A percentile compares a stretch with the other conserved stretches of the same genome.
Conservation (phyloP, 169 alveolate genomes). For the Cryptosporidium tyzzeri region DNA sequence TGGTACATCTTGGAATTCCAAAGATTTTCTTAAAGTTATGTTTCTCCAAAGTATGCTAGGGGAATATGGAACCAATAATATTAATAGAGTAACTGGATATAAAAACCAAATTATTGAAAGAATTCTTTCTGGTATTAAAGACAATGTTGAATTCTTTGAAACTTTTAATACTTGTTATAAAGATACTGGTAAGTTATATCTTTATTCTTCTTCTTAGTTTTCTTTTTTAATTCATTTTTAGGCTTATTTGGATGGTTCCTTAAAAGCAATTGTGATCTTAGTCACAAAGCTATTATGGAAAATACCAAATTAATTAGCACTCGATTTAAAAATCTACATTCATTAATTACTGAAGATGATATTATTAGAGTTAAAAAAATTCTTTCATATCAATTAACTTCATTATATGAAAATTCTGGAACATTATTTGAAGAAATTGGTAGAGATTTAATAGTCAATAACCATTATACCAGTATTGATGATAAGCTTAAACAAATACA, state of each 20-base stretch:
- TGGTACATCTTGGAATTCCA: slow-evolving; percentile 94
- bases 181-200: slow-evolving; percentile 94
- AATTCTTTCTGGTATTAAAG: slow-evolving; percentile 54
- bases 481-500: slow-evolving; percentile 34
- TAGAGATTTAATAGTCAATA: slow-evolving; percentile 30
- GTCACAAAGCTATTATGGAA: slow-evolving; percentile 13
- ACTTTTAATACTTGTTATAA: slow-evolving; percentile 91
- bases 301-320: background rate
- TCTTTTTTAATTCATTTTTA: background rate
- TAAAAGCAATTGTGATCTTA: slow-evolving; percentile 17
- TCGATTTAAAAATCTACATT: slow-evolving; percentile 1
- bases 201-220: slow-evolving; percentile 14
- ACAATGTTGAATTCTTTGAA: slow-evolving; percentile 84
- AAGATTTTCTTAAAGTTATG: slow-evolving; percentile 93
- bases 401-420: slow-evolving; percentile 19
- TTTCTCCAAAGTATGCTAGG: slow-evolving; percentile 94
- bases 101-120: slow-evolving; percentile 18
- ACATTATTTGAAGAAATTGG: slow-evolving; percentile 42
- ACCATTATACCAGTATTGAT: slow-evolving; percentile 6
- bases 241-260: slow-evolving; percentile 63
- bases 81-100: slow-evolving; percentile 84
- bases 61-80: slow-evolving; percentile 86
- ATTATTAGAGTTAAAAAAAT: slow-evolving; percentile 32
- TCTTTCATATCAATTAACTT: slow-evolving; percentile 16
- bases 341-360: slow-evolving; percentile 42